Evolutionary conservation across 257 asterid species (phyloP).

Genomic region (Solanum commersonii): DNA sequence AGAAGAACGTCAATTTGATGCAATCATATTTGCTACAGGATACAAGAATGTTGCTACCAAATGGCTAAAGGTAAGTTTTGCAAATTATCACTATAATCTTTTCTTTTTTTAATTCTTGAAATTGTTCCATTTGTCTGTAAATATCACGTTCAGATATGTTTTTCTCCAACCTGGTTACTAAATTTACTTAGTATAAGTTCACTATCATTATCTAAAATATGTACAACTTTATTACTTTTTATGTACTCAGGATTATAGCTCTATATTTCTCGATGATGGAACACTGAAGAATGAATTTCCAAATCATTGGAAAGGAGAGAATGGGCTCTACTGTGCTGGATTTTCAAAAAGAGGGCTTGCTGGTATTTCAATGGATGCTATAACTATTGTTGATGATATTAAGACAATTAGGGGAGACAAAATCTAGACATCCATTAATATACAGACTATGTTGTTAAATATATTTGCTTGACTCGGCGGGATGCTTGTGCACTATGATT

Average conservation of each 20-base stretch:
- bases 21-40: slow-evolving; percentile 40
- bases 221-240: too few species aligned
- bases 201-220: too few species aligned
- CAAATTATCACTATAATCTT: not conserved
- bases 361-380: not conserved
- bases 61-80: slow-evolving; percentile 32
- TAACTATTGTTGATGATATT: not conserved
- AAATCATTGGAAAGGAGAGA: not conserved
- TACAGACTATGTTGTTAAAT: not conserved
- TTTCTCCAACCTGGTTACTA: not conserved
- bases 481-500: not conserved
- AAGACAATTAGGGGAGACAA: not conserved
- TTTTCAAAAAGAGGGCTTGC: not conserved
- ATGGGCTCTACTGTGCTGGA: not conserved
- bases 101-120: not conserved
- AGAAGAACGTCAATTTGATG: not conserved
- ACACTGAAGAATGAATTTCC: not conserved
- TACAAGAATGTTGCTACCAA: slow-evolving; percentile 29
- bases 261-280: not conserved
- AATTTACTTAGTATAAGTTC: too few species aligned
- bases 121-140: not conserved
- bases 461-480: not conserved
- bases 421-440: not conserved
- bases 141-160: not conserved
- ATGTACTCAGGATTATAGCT: not conserved